Percentiles rank a stretch among this genome's conserved stretches.
Conservation (phyloP, 345 rosid species). For the Gossypium bickii region DNA sequence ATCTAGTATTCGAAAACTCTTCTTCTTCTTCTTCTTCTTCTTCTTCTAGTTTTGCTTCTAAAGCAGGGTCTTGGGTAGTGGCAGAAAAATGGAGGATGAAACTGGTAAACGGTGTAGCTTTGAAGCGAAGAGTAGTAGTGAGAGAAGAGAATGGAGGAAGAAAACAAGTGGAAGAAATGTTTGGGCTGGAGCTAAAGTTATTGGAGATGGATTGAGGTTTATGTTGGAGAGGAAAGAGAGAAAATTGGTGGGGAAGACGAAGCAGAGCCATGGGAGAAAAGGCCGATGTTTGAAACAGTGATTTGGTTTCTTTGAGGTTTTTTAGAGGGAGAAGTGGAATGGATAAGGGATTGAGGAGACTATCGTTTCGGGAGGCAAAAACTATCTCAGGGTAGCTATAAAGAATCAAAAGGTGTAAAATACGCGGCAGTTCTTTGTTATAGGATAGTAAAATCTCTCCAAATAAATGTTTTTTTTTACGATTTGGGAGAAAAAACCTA, state of each 20-base stretch:
- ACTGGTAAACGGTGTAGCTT: slow-evolving; percentile 22
- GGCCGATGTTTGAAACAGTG: neutral
- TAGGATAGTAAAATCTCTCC: no score
- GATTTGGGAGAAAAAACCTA: no score
- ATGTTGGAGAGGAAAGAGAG: slow-evolving; percentile 23
- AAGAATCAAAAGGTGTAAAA: no score
- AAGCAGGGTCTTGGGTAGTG: slow-evolving; percentile 36
- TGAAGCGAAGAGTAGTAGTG: slow-evolving; percentile 15
- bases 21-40: neutral
- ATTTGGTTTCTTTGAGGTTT: neutral
- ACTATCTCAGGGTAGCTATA: neutral
- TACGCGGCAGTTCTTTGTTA: no score
- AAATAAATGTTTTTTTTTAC: no score
- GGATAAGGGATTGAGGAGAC: neutral
- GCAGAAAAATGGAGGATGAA: slow-evolving; percentile 35
- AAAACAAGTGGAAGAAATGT: slow-evolving; percentile 19
- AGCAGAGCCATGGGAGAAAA: slow-evolving; percentile 37
- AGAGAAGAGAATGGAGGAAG: slow-evolving; percentile 20
- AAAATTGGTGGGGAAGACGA: slow-evolving; percentile 40
- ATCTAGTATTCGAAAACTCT: slow-evolving; percentile 49
- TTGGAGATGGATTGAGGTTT: slow-evolving; percentile 12
- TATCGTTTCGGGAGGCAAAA: neutral
- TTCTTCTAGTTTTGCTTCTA: slow-evolving; percentile 13
- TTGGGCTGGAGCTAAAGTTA: neutral
- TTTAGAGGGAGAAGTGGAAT: neutral